Conservation (phyloP, 1,139 yeast genomes). For the Suhomyces taliae region DNA sequence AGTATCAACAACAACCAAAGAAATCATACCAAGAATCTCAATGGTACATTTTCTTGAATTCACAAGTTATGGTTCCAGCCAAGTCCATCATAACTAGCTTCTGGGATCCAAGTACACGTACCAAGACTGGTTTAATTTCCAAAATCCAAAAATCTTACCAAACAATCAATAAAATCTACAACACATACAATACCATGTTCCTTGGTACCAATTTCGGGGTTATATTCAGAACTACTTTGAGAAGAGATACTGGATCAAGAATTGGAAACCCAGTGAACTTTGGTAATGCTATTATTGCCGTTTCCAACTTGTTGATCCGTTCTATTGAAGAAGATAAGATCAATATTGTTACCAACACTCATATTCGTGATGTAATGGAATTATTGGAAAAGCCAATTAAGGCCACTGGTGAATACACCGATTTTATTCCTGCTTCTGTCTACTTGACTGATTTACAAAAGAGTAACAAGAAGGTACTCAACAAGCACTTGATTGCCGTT, state of each 20-base stretch:
- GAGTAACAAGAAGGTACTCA: slow-evolving; percentile 20
- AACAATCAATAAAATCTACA: slow-evolving; percentile 1
- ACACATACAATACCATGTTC: slow-evolving; percentile 11
- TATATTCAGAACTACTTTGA: slow-evolving; percentile 48
- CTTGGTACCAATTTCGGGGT: slow-evolving; percentile 36
- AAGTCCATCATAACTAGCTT: slow-evolving; percentile 11
- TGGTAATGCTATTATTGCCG: slow-evolving; percentile 65
- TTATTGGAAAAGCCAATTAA: slow-evolving; percentile 59
- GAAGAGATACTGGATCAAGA: slow-evolving; percentile 59
- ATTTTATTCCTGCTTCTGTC: slow-evolving; percentile 45
- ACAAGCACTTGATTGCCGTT: slow-evolving; percentile 47
- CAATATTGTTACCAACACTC: slow-evolving; percentile 46
- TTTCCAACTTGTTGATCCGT: slow-evolving; percentile 57
- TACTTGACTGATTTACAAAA: slow-evolving; percentile 36
- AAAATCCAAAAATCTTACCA: background rate
- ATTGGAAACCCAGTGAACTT: slow-evolving; percentile 57
- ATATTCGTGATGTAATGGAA: slow-evolving; percentile 58
- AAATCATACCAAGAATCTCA: slow-evolving; percentile 3
- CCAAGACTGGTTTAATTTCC: background rate
- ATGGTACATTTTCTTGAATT: slow-evolving; percentile 12
- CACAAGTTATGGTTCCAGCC: slow-evolving; percentile 15
- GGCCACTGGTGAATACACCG: slow-evolving; percentile 39
- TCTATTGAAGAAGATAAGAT: slow-evolving; percentile 65
- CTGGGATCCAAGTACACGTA: slow-evolving; percentile 1
- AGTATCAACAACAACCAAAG: background rate